phyloP scores from a whole-genome alignment of 2,329 filamentous ascomycete species.

The Fusarium virguliforme region DNA sequence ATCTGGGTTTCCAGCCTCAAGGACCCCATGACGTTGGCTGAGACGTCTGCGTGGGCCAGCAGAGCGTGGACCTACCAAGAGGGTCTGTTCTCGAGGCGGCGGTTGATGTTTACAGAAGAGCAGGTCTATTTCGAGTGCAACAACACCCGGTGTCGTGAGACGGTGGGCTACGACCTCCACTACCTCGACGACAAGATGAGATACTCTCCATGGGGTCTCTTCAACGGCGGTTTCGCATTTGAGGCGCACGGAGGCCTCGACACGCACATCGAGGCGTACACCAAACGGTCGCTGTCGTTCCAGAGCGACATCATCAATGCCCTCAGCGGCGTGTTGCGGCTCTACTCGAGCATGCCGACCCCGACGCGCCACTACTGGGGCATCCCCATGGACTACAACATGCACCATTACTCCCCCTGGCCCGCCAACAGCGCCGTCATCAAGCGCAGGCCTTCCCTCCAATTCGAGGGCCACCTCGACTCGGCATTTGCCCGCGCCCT shows the following conservation, averaged over 20 bases:
- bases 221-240: not conserved
- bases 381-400: not conserved
- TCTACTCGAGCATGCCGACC: not conserved
- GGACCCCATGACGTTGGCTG: not conserved
- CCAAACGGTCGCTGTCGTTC: not conserved
- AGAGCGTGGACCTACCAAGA: not conserved
- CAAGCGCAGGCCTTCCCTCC: not conserved
- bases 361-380: not conserved
- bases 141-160: not conserved
- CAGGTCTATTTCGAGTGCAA: not conserved
- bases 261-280: not conserved
- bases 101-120: not conserved
- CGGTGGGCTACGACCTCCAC: not conserved
- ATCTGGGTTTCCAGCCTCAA: not conserved
- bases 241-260: not conserved
- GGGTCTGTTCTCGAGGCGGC: not conserved
- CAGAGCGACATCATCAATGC: not conserved
- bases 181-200: not conserved
- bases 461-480: not conserved
- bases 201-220: not conserved
- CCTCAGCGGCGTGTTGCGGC: not conserved
- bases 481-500: not conserved
- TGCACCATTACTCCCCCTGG: not conserved
- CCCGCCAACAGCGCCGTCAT: not conserved
- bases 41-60: not conserved